These are phyloP conservation scores for Stentor coeruleus DNA, from an alignment of 73 alveolate genomes.

Conservation along the genomic window DNA sequence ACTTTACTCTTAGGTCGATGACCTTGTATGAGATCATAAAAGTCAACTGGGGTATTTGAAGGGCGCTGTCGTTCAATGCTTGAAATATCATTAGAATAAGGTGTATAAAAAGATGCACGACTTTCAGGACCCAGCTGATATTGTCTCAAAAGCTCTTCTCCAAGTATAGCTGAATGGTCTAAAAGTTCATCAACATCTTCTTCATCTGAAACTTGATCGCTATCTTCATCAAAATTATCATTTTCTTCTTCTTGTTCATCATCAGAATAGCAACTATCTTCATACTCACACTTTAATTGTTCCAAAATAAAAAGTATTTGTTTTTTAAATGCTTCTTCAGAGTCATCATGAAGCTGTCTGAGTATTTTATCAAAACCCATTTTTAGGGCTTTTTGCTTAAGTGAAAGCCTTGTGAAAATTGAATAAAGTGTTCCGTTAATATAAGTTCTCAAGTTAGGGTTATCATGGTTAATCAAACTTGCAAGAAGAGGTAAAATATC, in stretches of 20 bases:
- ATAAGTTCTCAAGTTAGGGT: slow-evolving; percentile 49
- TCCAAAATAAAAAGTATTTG: slow-evolving; percentile 54
- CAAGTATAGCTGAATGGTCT: slow-evolving; percentile 8
- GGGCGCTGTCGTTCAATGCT: neutral
- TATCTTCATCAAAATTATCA: slow-evolving; percentile 49
- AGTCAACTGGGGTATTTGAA: neutral
- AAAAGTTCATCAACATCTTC: slow-evolving; percentile 36
- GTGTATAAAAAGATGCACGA: slow-evolving; percentile 6
- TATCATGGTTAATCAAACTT: slow-evolving; percentile 33
- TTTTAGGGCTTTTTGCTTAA: slow-evolving; percentile 61
- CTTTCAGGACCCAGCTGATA: neutral
- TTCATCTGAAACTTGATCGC: slow-evolving; percentile 39
- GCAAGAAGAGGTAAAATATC: slow-evolving; percentile 29
- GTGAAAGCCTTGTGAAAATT: slow-evolving; percentile 44
- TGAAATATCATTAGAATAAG: neutral
- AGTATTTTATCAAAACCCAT: slow-evolving; percentile 54
- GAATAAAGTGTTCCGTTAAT: slow-evolving; percentile 68
- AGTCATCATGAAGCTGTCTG: slow-evolving; percentile 38
- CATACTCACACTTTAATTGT: slow-evolving; percentile 51
- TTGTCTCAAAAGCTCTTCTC: slow-evolving; percentile 3
- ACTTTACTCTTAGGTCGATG: neutral
- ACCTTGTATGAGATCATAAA: neutral
- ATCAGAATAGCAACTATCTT: slow-evolving; percentile 44
- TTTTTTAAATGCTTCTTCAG: slow-evolving; percentile 53
- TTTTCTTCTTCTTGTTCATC: slow-evolving; percentile 64